Base-by-base conservation (phyloP, 2,329 filamentous ascomycete species). In the Aspergillus sp. region DNA sequence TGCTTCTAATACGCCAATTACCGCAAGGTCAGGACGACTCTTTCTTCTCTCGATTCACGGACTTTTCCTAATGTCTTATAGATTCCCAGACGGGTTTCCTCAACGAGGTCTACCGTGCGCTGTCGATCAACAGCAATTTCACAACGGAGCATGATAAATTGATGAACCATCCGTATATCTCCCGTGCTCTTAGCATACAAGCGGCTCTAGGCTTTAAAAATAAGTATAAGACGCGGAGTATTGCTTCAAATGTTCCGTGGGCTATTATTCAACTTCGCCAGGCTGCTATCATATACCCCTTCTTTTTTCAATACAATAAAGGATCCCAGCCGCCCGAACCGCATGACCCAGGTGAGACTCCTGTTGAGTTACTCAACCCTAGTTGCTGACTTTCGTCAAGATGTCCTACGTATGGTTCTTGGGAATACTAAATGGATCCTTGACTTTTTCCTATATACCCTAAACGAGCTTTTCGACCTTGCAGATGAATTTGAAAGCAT, bases 401-500 rank as follows among this genome's bases (percentile, higher is more conserved):
- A 93, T 69, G 85, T 91, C 12, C 84, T 93, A 2, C 84, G 87
- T 41, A 84, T 87, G 45, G 78, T 96, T 11, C 83, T 87, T 5
- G 90, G 90, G 21, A 89, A 91, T 55, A 85, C 89, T 4, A 87
- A 84, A 68, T 97, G 93, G 93, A 85, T 85, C 0, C 80, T 92
- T 37, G 88, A 93, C 61, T 78, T 87, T 52, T 79, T 82, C 59
- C 76, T 81, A 19, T 86, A 80, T 66, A 74, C 86, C 27, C 68
- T 86, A 41, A 81, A 84, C 63, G 81, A 82, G 31, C 70, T 87
- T 40, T 75, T 80, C 55, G 70, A 76, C 17, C 69, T 81, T 35
- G 73, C 75, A 14, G 73, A 79, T 49, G 73, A 73, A 5, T 68
- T 77, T 33, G 71, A 75, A 57, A 61, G 59, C 43, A 54, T 73